Percentiles rank a stretch among this genome's conserved stretches.
Conservation (phyloP, 139 green algal genomes). For the Tetradesmus lagerheimii region DNA sequence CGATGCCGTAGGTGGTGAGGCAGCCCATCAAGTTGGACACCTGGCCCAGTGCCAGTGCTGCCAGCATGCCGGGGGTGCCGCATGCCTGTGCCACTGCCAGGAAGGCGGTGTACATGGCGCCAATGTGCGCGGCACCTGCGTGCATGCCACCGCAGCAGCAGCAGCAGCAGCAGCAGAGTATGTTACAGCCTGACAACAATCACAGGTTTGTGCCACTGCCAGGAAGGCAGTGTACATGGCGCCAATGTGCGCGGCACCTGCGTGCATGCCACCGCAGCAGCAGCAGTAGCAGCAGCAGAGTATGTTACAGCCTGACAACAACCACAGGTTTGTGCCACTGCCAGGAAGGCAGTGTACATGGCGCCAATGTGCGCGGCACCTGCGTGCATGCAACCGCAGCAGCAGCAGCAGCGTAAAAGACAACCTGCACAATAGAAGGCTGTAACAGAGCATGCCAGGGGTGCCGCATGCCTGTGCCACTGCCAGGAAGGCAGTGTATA, state of each 20-base stretch:
- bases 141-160: not conserved
- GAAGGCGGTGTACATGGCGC: constrained; percentile 99
- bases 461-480: constrained; percentile 94
- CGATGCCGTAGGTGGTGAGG: constrained; percentile 99
- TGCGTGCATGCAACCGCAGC: constrained; percentile 3
- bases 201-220: constrained; percentile 75
- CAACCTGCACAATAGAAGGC: too few relatives aligned
- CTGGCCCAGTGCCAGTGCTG: constrained; percentile 79
- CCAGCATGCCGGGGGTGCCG: constrained; percentile 82
- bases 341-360: constrained; percentile 99
- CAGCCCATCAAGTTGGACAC: constrained; percentile 99
- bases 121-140: constrained; percentile 96
- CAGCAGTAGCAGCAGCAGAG: not conserved
- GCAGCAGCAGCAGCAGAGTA: not conserved
- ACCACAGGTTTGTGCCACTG: constrained; percentile 69
- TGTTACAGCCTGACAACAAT: not conserved
- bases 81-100: constrained; percentile 95
- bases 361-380: constrained; percentile 98
- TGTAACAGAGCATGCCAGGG: constrained; percentile 77
- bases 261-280: not conserved
- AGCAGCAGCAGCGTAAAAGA: not conserved
- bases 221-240: constrained; percentile 99
- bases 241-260: constrained; percentile 97
- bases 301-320: not conserved
- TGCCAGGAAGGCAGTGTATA: constrained; percentile 99